Percentiles rank a stretch among this genome's conserved stretches.
Evolutionary conservation across 2,329 filamentous ascomycete species (phyloP).

Genomic region (Colletotrichum sp.): DNA sequence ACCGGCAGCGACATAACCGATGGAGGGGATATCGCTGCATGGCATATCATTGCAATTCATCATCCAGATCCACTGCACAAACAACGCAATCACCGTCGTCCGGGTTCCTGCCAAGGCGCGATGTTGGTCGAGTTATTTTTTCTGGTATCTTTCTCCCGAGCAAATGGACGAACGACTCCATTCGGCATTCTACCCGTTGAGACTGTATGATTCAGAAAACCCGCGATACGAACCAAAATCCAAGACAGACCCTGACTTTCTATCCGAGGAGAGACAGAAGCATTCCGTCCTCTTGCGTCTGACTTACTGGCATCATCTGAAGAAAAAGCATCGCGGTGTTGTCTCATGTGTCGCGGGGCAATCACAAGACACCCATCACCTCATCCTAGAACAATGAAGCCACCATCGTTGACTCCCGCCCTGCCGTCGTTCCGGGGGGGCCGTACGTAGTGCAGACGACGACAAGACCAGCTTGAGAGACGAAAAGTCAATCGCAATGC

Average conservation of each 20-base stretch:
- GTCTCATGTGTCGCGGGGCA: not conserved
- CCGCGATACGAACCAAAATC: not conserved
- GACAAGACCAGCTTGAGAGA: not conserved
- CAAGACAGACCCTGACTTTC: not conserved
- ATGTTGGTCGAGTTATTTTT: not conserved
- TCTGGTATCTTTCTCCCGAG: not conserved
- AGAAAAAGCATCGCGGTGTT: not conserved
- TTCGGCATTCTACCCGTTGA: not conserved
- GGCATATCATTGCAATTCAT: constrained; percentile 4
- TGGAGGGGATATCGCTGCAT: not conserved
- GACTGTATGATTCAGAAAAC: not conserved
- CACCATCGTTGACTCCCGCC: not conserved
- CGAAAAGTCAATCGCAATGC: constrained; percentile 6
- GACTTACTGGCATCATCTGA: not conserved
- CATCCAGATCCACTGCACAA: not conserved
- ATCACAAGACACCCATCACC: not conserved
- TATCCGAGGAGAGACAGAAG: not conserved
- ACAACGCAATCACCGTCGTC: not conserved
- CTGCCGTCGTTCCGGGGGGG: not conserved
- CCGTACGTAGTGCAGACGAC: not conserved
- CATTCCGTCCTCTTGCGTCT: not conserved
- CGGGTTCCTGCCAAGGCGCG: constrained; percentile 4
- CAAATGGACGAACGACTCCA: not conserved
- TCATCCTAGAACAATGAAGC: not conserved
- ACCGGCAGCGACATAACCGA: not conserved